A percentile compares a stretch with the other conserved stretches of the same genome.
phyloP scores from a whole-genome alignment of 2,329 filamentous ascomycete genomes.

The Fusarium gaditjirri region DNA sequence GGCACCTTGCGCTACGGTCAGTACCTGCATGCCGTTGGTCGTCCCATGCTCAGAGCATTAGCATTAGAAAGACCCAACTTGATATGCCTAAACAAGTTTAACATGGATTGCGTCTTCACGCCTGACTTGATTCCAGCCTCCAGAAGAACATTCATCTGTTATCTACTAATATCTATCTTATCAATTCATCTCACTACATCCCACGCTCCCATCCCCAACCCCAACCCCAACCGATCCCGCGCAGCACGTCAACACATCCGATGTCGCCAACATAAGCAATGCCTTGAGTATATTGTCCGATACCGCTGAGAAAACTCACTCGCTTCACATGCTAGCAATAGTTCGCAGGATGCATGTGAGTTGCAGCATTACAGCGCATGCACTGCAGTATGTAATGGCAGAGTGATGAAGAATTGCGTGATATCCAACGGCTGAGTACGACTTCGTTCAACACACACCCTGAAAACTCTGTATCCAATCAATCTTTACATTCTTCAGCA shows the following conservation, averaged over 20 bases:
- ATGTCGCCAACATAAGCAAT: neutral
- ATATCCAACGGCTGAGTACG: neutral
- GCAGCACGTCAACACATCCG: conserved; percentile 10
- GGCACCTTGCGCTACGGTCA: neutral
- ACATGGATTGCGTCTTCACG: neutral
- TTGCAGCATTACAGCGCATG: neutral
- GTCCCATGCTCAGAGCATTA: neutral
- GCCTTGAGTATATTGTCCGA: neutral
- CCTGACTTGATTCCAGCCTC: conserved; percentile 5
- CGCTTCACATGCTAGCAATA: conserved; percentile 15
- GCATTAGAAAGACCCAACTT: neutral
- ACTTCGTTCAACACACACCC: neutral
- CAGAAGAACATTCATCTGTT: conserved; percentile 9
- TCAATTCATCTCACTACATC: conserved; percentile 20
- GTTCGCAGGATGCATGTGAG: conserved; percentile 1
- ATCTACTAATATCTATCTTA: conserved; percentile 1
- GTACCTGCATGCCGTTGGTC: conserved; percentile 30
- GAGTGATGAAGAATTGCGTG: conserved; percentile 7
- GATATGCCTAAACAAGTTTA: neutral
- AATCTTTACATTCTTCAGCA: neutral
- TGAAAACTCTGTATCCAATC: neutral
- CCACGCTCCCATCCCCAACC: conserved; percentile 20
- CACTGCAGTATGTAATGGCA: neutral
- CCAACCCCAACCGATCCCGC: conserved; percentile 20
- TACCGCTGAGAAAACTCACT: neutral